Base-by-base conservation (phyloP, 495 filamentous ascomycete genomes). In the Tuber borchii region DNA sequence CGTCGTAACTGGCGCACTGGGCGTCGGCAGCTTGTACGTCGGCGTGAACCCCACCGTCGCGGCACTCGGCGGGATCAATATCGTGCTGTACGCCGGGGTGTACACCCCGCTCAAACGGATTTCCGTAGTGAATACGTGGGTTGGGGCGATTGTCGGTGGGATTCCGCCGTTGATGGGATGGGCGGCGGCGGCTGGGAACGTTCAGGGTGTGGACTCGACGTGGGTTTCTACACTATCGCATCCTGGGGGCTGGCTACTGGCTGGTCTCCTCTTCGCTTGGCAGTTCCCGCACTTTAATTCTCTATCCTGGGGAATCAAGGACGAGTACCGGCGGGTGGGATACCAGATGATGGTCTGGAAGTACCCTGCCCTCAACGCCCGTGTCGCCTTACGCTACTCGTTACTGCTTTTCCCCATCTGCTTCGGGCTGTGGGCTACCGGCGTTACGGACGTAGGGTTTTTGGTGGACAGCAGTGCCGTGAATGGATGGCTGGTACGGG, bases 221-320 rank as follows among this genome's bases (percentile, higher is more conserved):
- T 73, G 76, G 74, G 12, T n/a, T 12, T 94, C 97, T 74, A 89
- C 97, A 44, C 88, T 99, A 0, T 88, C 92, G 1, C 91, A 90
- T 74, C 85, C 91, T 10, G 95, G 95, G 2, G 96, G 95, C 1
- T 99, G 95, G 95, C 84, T 98, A 10, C 86, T 97, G 1, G 96
- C 92, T 8, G 89, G 88, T 0, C 85, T 97, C 44, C 86, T 99
- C 10, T 96, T 97, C 76, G 92, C 93, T 1, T 99, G 95, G 95
- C 95, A 99, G 83, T 98, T 98, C 81, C 93, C 95, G 19, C 95
- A 99, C 83, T 99, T 99, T 86, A 97, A 97, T 86, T 90, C 93
- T 0, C 86, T 99, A 16, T 93, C 91, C 37, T 95, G 93, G 88
- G 85, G 88, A 16, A 95, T 98, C 74, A 87, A 93, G 12, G 91